Base-by-base conservation (phyloP, 331 rosid genomes). In the Saraca asoca region DNA sequence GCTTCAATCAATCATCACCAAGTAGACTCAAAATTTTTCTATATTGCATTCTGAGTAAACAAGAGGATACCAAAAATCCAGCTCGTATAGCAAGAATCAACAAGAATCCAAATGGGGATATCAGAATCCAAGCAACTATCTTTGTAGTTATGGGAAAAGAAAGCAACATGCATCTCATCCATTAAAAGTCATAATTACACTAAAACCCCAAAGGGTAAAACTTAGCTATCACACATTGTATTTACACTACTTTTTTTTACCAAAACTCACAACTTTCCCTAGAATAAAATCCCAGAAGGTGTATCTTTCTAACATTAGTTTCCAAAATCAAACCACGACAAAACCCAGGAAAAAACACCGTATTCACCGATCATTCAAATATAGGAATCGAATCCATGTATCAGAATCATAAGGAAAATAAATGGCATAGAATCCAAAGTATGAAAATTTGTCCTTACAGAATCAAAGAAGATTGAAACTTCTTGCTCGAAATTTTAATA, bases 241-340 rank as follows among this genome's bases (percentile, higher is more conserved):
- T 38, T 17, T 35, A 12, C 12, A 52, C 20, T 11, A n/a, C n/a
- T n/a, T n/a, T n/a, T 42, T 54, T 62, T 62, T 35, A 71, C 48
- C 70, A 53, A 60, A 59, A n/a, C 39, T 24, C 37, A 61, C 3
- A 41, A 17, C 42, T 12, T 48, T 41, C 38, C 16, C 13, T n/a
- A 49, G 31, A 50, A 16, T 14, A 78, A 38, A 37, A 13, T 18
- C 17, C 13, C 12, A 13, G 46, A 8, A 31, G 17, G 38, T 37
- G 20, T 44, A 74, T 59, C 38, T 16, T 37, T 14, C 64, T 63
- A 68, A 70, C 70, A 18, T 20, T 14, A 54, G 57, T 19, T 42
- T 24, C 51, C 38, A 10, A 50, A 64, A 43, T 5, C 31, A 55
- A 39, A n/a, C 15, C 50, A 18, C 17, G 33, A 44, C 39, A 10